These are phyloP conservation scores for Funneliformis caledonium DNA, from an alignment of 371 early-diverging fungal genomes.

Conservation along the genomic window DNA sequence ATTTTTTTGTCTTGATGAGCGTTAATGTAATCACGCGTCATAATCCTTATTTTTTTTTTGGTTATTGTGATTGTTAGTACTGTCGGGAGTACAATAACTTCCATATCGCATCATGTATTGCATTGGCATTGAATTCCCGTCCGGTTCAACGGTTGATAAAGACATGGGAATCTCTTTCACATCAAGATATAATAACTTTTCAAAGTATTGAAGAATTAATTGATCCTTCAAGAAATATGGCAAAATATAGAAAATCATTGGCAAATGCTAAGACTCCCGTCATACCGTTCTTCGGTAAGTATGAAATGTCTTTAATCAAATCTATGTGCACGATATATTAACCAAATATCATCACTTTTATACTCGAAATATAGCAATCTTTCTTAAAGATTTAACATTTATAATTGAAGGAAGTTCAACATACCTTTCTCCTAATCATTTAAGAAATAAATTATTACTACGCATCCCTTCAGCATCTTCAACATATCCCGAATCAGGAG, in stretches of 20 bases:
- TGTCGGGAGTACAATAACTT: slow-evolving; percentile 54
- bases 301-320: background rate
- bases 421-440: background rate
- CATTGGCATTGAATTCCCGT: slow-evolving; percentile 53
- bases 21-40: background rate
- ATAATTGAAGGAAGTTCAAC: slow-evolving; percentile 58
- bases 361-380: slow-evolving; percentile 45
- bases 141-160: slow-evolving; percentile 54
- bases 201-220: slow-evolving; percentile 51
- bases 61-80: slow-evolving; percentile 40
- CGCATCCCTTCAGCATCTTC: background rate
- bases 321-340: background rate
- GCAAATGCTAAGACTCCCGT: slow-evolving; percentile 45
- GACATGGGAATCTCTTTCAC: slow-evolving; percentile 54
- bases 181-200: slow-evolving; percentile 46
- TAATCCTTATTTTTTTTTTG: no score
- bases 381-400: slow-evolving; percentile 62
- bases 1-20: background rate
- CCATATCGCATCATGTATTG: slow-evolving; percentile 57
- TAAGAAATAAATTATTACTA: background rate
- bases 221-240: slow-evolving; percentile 57
- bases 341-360: background rate
- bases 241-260: slow-evolving; percentile 50
- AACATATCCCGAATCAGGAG: background rate
- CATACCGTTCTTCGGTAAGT: slow-evolving; percentile 58